Evolutionary conservation across 148 eudicot species (phyloP), one percentile per base, ranked within the genome.

Genomic region (Heliamphora exappendiculata): DNA sequence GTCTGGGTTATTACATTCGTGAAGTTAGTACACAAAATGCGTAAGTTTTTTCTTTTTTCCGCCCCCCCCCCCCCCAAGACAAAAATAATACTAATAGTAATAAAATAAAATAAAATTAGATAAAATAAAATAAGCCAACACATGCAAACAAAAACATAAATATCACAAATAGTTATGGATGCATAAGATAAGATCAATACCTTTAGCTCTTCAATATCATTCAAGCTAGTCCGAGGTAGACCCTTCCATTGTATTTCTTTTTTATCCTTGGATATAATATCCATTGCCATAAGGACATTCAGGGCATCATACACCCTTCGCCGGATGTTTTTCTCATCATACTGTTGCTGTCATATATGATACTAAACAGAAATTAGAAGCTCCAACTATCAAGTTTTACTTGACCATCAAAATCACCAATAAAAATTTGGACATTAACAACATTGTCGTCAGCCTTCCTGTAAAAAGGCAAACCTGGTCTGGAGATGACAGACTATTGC

Each of bases 241-340:
- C 98, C 98, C 81, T 76, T 92, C 98, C 98, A 94, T 64, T 90
- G 97, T 76, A 94, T 94, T 76, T 94, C 98, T 77, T 94, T 94
- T 75, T 90, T 94, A 72, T 92, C 98, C 80, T 92, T 92, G 24
- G 95, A 89, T 62, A 94, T 92, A 49, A 94, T 92, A 79, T 94
- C 98, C 92, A 94, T 88, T 16, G 98, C 98, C 98, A 94, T 92
- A 73, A 94, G 86, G 76, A 94, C 98, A 82, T 94, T 94, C 75
- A 94, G 72, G 6, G 98, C 95, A 86, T 94, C 98, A 80, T 94
- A 94, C 26, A 94, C 98, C 84, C 98, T 86, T 67, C 98, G 89
- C 58, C 98, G 88, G 63, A 94, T 94, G 73, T 94, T 94, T 83
- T 94, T 94, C 85, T 90, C 98, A 65, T 94, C 97, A 69, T 89